Evolutionary conservation across 176 grass and related monocot genomes (phyloP).

Genomic region (Carex myosuroides): DNA sequence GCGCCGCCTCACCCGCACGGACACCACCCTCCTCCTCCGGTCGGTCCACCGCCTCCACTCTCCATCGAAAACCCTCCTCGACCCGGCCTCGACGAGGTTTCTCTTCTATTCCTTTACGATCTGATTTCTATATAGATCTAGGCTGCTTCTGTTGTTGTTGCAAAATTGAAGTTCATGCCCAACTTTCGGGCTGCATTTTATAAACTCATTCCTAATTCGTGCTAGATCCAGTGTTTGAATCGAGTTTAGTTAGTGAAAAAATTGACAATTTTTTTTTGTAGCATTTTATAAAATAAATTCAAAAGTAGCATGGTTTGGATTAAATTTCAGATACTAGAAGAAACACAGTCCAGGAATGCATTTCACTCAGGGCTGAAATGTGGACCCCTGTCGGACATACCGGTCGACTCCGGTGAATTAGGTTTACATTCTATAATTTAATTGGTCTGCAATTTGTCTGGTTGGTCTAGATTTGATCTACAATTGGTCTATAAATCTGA

Average conservation of each 20-base stretch:
- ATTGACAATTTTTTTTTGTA: too few relatives aligned
- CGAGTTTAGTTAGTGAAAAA: neutral
- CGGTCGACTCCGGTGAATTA: too few relatives aligned
- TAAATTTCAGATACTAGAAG: too few relatives aligned
- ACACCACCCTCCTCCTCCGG: constrained; percentile 21
- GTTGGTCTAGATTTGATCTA: too few relatives aligned
- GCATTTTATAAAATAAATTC: too few relatives aligned
- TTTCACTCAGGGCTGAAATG: too few relatives aligned
- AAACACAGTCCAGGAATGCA: too few relatives aligned
- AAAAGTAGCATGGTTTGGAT: too few relatives aligned
- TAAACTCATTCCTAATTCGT: neutral
- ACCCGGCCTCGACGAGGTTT: constrained; percentile 40
- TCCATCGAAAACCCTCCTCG: constrained; percentile 29
- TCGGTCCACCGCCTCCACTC: constrained; percentile 21
- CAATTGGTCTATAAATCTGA: too few relatives aligned
- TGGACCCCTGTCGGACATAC: too few relatives aligned
- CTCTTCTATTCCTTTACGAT: neutral
- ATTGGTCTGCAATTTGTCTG: too few relatives aligned
- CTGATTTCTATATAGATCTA: neutral
- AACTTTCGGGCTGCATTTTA: neutral
- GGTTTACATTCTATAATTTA: too few relatives aligned
- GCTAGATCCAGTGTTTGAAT: neutral
- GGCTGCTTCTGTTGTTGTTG: neutral
- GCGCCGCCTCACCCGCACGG: constrained; percentile 30
- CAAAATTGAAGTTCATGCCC: neutral